A percentile compares a stretch with the other conserved stretches of the same genome.
phyloP scores from a whole-genome alignment of 2,329 filamentous ascomycete species.

The Talaromyces sp. region DNA sequence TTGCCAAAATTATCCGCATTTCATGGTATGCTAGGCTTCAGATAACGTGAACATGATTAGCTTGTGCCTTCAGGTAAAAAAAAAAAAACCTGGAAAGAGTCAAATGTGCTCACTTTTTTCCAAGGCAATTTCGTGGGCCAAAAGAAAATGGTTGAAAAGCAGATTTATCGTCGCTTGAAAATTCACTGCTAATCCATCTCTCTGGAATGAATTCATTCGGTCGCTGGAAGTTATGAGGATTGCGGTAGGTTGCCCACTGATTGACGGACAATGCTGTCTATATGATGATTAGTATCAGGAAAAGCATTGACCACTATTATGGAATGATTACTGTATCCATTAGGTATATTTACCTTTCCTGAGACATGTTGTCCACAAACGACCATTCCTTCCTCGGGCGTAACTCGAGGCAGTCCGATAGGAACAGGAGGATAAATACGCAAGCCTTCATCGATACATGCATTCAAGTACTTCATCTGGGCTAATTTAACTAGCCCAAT shows the following conservation, averaged over 20 bases:
- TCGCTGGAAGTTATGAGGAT: slow-evolving; percentile 23
- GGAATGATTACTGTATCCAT: no score
- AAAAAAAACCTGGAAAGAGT: background rate
- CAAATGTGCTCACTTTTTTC: slow-evolving; percentile 19
- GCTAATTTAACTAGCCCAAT: slow-evolving; percentile 12
- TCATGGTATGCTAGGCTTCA: slow-evolving; percentile 19
- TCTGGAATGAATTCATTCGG: slow-evolving; percentile 31
- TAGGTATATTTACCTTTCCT: slow-evolving; percentile 19
- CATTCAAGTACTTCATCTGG: slow-evolving; percentile 44
- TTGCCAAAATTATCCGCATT: slow-evolving; percentile 20
- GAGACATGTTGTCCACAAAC: slow-evolving; percentile 45
- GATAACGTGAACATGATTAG: background rate
- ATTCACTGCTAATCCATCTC: slow-evolving; percentile 35
- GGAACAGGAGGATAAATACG: slow-evolving; percentile 52
- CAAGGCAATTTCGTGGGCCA: slow-evolving; percentile 55
- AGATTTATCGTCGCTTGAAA: slow-evolving; percentile 46
- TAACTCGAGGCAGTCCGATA: slow-evolving; percentile 41
- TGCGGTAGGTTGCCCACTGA: slow-evolving; percentile 27
- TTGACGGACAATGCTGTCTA: slow-evolving; percentile 31
- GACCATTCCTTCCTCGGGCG: slow-evolving; percentile 37
- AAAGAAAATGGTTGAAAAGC: slow-evolving; percentile 53
- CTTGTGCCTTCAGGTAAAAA: background rate
- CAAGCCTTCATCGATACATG: slow-evolving; percentile 51
- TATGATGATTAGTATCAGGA: background rate
- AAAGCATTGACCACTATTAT: no score